Conservation (phyloP, 139 green algal species). For the Chlorella sp. region DNA sequence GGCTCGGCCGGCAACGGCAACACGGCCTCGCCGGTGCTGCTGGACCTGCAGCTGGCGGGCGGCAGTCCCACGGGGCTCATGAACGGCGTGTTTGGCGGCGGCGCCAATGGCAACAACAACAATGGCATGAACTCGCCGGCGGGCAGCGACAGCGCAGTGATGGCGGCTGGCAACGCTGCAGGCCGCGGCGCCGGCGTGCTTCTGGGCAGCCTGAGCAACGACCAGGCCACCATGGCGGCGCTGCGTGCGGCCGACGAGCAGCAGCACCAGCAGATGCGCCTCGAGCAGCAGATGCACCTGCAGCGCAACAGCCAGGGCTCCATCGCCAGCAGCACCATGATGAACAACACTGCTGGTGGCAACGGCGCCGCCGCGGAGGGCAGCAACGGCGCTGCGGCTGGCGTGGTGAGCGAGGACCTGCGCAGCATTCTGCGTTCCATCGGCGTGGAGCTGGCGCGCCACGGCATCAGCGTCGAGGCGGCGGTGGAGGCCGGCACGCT, state of each 20-base stretch:
- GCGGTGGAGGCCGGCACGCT: slow-evolving; percentile 24
- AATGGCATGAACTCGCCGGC: neutral
- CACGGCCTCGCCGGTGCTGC: neutral
- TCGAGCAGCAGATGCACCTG: neutral
- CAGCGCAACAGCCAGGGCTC: neutral
- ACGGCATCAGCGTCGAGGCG: slow-evolving; percentile 26
- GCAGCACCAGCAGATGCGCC: neutral
- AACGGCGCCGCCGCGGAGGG: neutral
- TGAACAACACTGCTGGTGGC: neutral
- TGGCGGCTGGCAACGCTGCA: neutral
- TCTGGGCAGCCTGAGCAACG: no score
- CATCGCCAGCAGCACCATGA: neutral
- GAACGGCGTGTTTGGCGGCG: neutral
- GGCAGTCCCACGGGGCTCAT: neutral
- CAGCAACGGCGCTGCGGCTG: neutral
- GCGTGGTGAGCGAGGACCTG: slow-evolving; percentile 8
- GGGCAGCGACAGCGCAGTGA: neutral
- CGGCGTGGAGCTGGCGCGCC: slow-evolving; percentile 21
- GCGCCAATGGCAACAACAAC: neutral
- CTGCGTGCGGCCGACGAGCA: neutral
- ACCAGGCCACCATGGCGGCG: neutral
- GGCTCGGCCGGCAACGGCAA: neutral
- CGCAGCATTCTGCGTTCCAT: slow-evolving; percentile 24
- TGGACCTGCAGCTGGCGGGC: neutral
- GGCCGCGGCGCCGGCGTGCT: no score